Conservation (phyloP, 345 rosid species). For the Dipteronia dyeriana region DNA sequence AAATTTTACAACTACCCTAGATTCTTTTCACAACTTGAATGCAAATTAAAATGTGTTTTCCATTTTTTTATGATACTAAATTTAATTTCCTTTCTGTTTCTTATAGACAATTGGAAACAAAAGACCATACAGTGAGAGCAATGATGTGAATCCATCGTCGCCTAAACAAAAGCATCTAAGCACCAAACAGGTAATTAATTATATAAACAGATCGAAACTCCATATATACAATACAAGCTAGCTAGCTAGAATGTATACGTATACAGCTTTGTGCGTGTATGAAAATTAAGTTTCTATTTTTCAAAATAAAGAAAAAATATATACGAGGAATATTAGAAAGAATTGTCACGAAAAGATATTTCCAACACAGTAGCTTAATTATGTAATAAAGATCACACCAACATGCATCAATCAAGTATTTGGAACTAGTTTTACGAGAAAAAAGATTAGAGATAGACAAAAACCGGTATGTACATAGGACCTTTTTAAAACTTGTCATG, state of each 20-base stretch:
- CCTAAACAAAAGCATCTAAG: conserved; percentile 25
- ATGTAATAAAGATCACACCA: no score
- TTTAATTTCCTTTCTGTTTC: background rate
- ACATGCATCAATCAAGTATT: background rate
- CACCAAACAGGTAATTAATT: conserved; percentile 25
- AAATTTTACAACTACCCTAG: background rate
- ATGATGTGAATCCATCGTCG: conserved; percentile 31
- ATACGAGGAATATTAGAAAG: background rate
- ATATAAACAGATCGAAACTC: background rate
- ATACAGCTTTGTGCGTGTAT: no score
- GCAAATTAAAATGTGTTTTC: background rate
- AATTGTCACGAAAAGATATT: background rate
- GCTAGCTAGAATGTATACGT: no score
- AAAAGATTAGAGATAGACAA: background rate
- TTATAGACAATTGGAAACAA: conserved; percentile 33
- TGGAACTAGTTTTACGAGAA: background rate
- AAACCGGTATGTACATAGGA: background rate
- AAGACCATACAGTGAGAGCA: conserved; percentile 24
- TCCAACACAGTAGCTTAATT: background rate
- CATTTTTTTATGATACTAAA: background rate
- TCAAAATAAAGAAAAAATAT: background rate
- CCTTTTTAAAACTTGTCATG: no score
- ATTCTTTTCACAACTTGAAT: no score
- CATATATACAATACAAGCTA: no score
- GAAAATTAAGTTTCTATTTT: background rate